These are phyloP conservation scores for Lobulomyces angularis DNA, from an alignment of 192 early-diverging fungal species.

Conservation along the genomic window DNA sequence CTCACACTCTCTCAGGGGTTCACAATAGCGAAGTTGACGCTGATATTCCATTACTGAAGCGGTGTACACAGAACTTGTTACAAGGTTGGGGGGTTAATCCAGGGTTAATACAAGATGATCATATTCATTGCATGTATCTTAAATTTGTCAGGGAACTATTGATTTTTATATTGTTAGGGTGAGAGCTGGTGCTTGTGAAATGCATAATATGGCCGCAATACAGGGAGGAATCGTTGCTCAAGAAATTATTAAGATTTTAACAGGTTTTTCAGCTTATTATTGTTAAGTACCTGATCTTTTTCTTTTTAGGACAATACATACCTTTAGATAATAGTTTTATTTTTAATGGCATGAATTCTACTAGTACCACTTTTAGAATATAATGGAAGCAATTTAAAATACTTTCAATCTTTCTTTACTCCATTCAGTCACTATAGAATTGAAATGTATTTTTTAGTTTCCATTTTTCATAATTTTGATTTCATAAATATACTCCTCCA, in stretches of 20 bases:
- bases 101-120: conserved; percentile 32
- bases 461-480: too few species aligned
- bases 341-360: conserved; percentile 66
- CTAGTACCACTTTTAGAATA: too few species aligned
- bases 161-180: conserved; percentile 20
- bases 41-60: conserved; percentile 40
- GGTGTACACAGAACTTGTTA: conserved; percentile 22
- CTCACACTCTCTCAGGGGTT: conserved; percentile 5
- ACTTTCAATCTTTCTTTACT: too few species aligned
- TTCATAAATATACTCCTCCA: too few species aligned
- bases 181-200: conserved; percentile 52
- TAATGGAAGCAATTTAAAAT: too few species aligned
- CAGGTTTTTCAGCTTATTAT: too few species aligned
- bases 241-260: conserved; percentile 91
- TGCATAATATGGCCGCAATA: conserved; percentile 74
- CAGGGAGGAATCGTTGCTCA: conserved; percentile 84
- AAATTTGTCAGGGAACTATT: conserved; percentile 1
- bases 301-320: too few species aligned
- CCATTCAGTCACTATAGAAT: too few species aligned
- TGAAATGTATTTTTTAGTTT: too few species aligned
- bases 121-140: conserved; percentile 58
- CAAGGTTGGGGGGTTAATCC: conserved; percentile 24
- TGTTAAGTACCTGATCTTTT: too few species aligned
- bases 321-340: conserved; percentile 78
- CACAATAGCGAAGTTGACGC: conserved; percentile 30